Conservation (phyloP, 140 eudicot species). For the Anethum foeniculum region DNA sequence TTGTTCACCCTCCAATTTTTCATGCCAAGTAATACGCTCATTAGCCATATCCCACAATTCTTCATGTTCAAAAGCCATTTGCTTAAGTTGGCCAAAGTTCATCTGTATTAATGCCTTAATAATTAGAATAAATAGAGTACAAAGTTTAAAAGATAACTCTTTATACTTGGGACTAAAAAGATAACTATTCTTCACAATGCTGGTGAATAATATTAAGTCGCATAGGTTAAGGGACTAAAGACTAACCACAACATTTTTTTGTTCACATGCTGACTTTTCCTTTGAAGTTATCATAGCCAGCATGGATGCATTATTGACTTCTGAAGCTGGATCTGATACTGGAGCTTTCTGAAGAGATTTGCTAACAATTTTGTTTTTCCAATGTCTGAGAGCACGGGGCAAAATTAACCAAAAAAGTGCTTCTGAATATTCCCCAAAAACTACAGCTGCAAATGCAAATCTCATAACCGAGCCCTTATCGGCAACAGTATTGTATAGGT, state of each 20-base stretch:
- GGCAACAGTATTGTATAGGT: slow-evolving; percentile 50
- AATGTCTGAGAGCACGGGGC: slow-evolving; percentile 74
- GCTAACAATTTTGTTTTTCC: slow-evolving; percentile 56
- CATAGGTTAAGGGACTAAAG: slow-evolving; percentile 10
- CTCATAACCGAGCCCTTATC: slow-evolving; percentile 58
- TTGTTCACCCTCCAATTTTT: slow-evolving; percentile 74
- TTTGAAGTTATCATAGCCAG: slow-evolving; percentile 64
- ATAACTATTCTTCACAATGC: not conserved
- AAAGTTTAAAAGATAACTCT: not conserved
- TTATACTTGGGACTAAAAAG: not conserved
- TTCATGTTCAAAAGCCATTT: slow-evolving; percentile 86
- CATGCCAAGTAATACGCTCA: slow-evolving; percentile 93
- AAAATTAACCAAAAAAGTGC: slow-evolving; percentile 94
- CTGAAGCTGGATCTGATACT: slow-evolving; percentile 28
- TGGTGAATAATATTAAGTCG: not conserved
- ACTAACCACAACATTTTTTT: slow-evolving; percentile 56
- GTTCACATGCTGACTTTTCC: slow-evolving; percentile 46
- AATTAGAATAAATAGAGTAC: not conserved
- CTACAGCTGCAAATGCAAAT: slow-evolving; percentile 88
- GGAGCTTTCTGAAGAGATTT: slow-evolving; percentile 43
- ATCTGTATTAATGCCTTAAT: slow-evolving; percentile 13
- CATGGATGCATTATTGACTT: slow-evolving; percentile 68
- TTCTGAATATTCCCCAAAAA: slow-evolving; percentile 85
- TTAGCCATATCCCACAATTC: slow-evolving; percentile 84
- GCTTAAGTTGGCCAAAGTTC: slow-evolving; percentile 62